These are phyloP conservation scores for Eucalyptus marginata DNA, from an alignment of 345 rosid species.

Conservation along the genomic window DNA sequence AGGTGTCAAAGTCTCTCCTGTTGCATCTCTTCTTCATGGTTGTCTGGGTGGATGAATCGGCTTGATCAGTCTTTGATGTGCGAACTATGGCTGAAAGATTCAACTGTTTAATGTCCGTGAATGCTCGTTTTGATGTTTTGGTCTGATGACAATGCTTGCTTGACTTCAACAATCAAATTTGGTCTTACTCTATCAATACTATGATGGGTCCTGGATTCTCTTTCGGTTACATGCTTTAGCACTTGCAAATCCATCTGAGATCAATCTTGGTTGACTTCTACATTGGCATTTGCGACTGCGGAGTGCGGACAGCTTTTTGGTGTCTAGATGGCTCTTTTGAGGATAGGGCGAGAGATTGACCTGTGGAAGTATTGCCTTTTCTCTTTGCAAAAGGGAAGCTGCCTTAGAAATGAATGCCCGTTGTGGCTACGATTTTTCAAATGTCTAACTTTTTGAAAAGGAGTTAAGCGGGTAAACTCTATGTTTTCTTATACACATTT, in stretches of 20 bases:
- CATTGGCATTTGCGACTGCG: not conserved
- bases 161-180: constrained; percentile 23
- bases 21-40: constrained; percentile 9
- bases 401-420: constrained; percentile 11
- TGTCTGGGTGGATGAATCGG: constrained; percentile 20
- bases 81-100: constrained; percentile 21
- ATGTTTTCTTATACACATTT: not conserved
- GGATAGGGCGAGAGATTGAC: not conserved
- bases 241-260: constrained; percentile 5
- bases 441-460: constrained; percentile 18
- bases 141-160: constrained; percentile 29
- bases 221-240: constrained; percentile 10
- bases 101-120: constrained; percentile 23
- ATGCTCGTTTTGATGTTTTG: constrained; percentile 29
- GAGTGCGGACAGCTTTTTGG: not conserved
- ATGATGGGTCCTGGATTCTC: constrained; percentile 14
- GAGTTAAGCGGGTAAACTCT: constrained; percentile 32
- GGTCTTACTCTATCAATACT: constrained; percentile 26
- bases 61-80: constrained; percentile 24
- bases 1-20: constrained; percentile 10
- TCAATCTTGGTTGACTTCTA: not conserved
- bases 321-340: not conserved
- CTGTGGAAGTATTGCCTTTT: not conserved
- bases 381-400: not conserved
- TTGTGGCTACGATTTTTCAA: constrained; percentile 17